Evolutionary conservation across 208 protist species (phyloP).

Genomic region (Herpetomonas samuelpessoai): DNA sequence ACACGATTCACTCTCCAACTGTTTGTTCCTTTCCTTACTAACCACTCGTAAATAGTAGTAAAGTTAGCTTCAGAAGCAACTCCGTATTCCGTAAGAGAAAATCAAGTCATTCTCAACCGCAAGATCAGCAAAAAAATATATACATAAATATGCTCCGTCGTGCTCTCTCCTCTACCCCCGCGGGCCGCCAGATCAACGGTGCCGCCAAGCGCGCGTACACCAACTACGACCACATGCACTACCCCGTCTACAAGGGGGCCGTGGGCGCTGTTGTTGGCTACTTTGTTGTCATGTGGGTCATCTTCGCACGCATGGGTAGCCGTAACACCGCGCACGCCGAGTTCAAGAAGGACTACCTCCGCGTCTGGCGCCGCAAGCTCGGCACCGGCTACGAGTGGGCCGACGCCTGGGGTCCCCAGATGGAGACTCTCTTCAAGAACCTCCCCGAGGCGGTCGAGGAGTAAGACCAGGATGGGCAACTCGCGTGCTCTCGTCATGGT

Average conservation of each 20-base stretch:
- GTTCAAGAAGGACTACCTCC: conserved; percentile 82
- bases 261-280: conserved; percentile 47
- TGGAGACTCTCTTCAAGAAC: conserved; percentile 77
- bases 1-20: too few relatives aligned
- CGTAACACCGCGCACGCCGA: conserved; percentile 31
- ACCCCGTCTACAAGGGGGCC: conserved; percentile 55
- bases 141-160: conserved; percentile 68
- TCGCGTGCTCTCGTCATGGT: too few relatives aligned
- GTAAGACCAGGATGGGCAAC: conserved; percentile 6
- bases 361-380: conserved; percentile 83
- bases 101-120: too few relatives aligned
- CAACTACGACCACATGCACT: conserved; percentile 84
- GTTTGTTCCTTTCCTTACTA: too few relatives aligned
- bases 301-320: conserved; percentile 64
- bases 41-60: too few relatives aligned
- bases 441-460: conserved; percentile 75
- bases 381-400: conserved; percentile 89
- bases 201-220: conserved; percentile 56
- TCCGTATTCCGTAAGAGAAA: too few relatives aligned
- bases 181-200: conserved; percentile 19
- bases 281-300: conserved; percentile 71
- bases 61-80: too few relatives aligned
- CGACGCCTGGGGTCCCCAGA: conserved; percentile 81
- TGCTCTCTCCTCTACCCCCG: conserved; percentile 38
- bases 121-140: conserved; percentile 16